A percentile compares a stretch with the other conserved stretches of the same genome.
phyloP scores from a whole-genome alignment of 768 basidiomycete species.

The Tylopilus rubrobrunneus region DNA sequence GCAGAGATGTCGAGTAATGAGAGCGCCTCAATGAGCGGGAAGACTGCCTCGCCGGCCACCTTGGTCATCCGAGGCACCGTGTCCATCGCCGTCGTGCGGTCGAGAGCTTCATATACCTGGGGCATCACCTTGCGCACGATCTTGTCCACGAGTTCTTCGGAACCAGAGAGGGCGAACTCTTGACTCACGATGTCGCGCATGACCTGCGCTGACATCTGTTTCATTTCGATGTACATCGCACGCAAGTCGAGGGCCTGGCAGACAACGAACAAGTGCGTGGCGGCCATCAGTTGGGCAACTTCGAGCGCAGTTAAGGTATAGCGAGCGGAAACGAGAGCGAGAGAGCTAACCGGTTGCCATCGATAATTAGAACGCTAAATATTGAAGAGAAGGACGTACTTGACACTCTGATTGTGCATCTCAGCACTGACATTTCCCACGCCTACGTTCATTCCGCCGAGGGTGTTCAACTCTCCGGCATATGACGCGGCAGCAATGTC shows the following conservation, averaged over 20 bases:
- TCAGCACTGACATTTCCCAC: slow-evolving; percentile 85
- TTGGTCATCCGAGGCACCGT: slow-evolving; percentile 63
- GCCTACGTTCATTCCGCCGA: slow-evolving; percentile 72
- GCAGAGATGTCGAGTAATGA: slow-evolving; percentile 6
- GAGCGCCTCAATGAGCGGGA: slow-evolving; percentile 53
- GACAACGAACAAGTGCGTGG: slow-evolving; percentile 71
- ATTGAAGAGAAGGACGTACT: slow-evolving; percentile 44
- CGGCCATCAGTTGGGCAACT: slow-evolving; percentile 67
- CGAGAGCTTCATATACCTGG: slow-evolving; percentile 49
- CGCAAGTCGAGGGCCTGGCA: slow-evolving; percentile 87
- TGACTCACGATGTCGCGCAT: slow-evolving; percentile 17
- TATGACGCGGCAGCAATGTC: slow-evolving; percentile 85
- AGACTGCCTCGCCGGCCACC: slow-evolving; percentile 59
- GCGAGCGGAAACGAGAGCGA: slow-evolving; percentile 80
- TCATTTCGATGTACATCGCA: slow-evolving; percentile 66
- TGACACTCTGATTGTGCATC: slow-evolving; percentile 91
- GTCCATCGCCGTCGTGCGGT: slow-evolving; percentile 71
- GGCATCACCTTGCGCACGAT: slow-evolving; percentile 31
- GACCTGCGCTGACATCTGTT: slow-evolving; percentile 25
- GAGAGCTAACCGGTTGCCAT: slow-evolving; percentile 47
- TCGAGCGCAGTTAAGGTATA: slow-evolving; percentile 77
- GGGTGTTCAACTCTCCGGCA: slow-evolving; percentile 73
- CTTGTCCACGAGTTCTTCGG: slow-evolving; percentile 12
- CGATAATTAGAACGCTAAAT: background rate
- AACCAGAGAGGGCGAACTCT: slow-evolving; percentile 10